Percentiles rank a stretch among this genome's conserved stretches.
Conservation (phyloP, 1,284 basidiomycete species). For the Mycena sp. region DNA sequence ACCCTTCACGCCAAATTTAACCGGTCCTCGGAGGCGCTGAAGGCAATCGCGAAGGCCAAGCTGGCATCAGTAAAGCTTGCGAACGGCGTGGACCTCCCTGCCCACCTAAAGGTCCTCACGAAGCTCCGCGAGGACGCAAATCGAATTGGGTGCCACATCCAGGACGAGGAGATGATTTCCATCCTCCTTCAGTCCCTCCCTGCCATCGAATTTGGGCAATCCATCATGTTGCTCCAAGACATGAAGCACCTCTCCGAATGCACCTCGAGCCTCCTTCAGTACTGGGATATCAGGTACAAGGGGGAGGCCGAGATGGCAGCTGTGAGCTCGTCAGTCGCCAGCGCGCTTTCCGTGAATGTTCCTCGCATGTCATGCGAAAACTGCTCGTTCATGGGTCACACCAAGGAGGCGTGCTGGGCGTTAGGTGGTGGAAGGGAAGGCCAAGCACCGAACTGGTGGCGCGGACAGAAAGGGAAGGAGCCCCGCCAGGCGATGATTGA, state of each 20-base stretch:
- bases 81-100: not conserved
- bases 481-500: slow-evolving; percentile 1
- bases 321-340: not conserved
- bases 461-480: not conserved
- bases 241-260: not conserved
- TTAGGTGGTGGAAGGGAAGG: slow-evolving; percentile 16
- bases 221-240: not conserved
- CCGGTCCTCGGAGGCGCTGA: not conserved
- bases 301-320: not conserved
- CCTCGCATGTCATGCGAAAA: too few relatives aligned
- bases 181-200: slow-evolving; percentile 13
- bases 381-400: not conserved
- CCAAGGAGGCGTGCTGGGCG: slow-evolving; percentile 8
- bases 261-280: not conserved
- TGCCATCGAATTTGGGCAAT: not conserved
- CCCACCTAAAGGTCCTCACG: slow-evolving; percentile 7
- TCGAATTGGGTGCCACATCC: not conserved
- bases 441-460: slow-evolving; percentile 8
- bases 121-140: not conserved
- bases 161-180: not conserved
- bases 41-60: not conserved
- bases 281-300: slow-evolving; percentile 1
- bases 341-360: too few relatives aligned
- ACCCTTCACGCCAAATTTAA: slow-evolving; percentile 2
- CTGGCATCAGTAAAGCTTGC: not conserved